Conservation (phyloP, 495 filamentous ascomycete genomes). For the Penicillium parvum region DNA sequence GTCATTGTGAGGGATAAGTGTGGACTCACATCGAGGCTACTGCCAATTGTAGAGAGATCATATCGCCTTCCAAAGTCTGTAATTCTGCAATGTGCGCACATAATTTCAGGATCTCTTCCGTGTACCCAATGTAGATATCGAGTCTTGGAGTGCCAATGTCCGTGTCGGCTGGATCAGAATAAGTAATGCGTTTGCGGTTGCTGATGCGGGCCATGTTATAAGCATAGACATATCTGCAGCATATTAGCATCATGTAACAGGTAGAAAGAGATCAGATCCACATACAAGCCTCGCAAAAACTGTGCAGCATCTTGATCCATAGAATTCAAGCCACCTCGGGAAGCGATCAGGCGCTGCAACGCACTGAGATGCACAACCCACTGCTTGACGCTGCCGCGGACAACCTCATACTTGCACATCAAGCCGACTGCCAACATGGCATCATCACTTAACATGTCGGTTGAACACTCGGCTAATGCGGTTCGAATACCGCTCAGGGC, state of each 20-base stretch:
- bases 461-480: constrained; percentile 21
- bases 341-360: constrained; percentile 35
- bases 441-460: constrained; percentile 28
- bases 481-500: constrained; percentile 34
- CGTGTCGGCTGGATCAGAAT: constrained; percentile 16
- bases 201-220: constrained; percentile 40
- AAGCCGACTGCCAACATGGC: constrained; percentile 39
- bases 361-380: constrained; percentile 42
- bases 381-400: constrained; percentile 41
- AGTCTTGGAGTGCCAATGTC: constrained; percentile 29
- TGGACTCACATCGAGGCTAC: constrained; percentile 33
- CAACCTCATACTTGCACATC: constrained; percentile 43
- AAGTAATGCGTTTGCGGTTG: constrained; percentile 27
- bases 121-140: constrained; percentile 44
- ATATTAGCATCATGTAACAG: not conserved
- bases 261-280: not conserved
- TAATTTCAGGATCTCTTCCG: constrained; percentile 39
- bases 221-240: constrained; percentile 33
- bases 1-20: not conserved
- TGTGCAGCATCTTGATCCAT: constrained; percentile 35
- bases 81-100: constrained; percentile 39
- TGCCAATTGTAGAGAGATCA: constrained; percentile 22
- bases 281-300: constrained; percentile 41
- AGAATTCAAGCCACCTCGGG: constrained; percentile 33
- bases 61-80: constrained; percentile 23